Conservation (phyloP, 2,329 filamentous ascomycete species). For the Exophiala phaeomuriformis region DNA sequence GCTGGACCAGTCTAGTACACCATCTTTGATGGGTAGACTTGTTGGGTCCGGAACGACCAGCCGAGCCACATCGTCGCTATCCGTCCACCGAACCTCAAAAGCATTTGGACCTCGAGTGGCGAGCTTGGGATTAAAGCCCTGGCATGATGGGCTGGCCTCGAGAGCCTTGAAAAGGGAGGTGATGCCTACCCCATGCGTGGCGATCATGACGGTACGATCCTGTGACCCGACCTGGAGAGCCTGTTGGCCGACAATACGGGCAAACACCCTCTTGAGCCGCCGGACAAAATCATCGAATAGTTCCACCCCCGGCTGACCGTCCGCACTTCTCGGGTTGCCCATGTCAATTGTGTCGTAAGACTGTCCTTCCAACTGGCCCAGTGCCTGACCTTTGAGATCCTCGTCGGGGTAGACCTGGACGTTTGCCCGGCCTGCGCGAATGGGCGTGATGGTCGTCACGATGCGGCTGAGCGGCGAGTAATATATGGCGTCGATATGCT, state of each 20-base stretch:
- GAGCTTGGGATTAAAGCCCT: constrained; percentile 13
- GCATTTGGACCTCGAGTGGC: constrained; percentile 15
- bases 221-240: not conserved
- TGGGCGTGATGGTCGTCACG: constrained; percentile 13
- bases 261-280: constrained; percentile 12
- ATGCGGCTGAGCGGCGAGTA: constrained; percentile 15
- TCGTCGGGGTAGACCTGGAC: constrained; percentile 6
- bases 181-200: constrained; percentile 19
- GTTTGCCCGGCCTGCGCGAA: constrained; percentile 4
- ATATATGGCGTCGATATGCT: constrained; percentile 28
- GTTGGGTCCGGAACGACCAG: constrained; percentile 8
- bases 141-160: constrained; percentile 9
- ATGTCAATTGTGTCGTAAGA: constrained; percentile 19
- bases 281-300: constrained; percentile 17
- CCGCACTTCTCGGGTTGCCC: constrained; percentile 15
- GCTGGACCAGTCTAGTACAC: constrained; percentile 6
- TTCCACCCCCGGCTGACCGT: constrained; percentile 17
- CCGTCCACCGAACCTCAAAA: constrained; percentile 19
- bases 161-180: constrained; percentile 16
- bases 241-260: constrained; percentile 11
- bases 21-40: constrained; percentile 13
- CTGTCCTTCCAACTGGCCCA: constrained; percentile 14
- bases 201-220: constrained; percentile 14
- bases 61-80: constrained; percentile 17
- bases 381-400: constrained; percentile 15